phyloP scores from a whole-genome alignment of 768 basidiomycete genomes.

The Myochromella boudieri region DNA sequence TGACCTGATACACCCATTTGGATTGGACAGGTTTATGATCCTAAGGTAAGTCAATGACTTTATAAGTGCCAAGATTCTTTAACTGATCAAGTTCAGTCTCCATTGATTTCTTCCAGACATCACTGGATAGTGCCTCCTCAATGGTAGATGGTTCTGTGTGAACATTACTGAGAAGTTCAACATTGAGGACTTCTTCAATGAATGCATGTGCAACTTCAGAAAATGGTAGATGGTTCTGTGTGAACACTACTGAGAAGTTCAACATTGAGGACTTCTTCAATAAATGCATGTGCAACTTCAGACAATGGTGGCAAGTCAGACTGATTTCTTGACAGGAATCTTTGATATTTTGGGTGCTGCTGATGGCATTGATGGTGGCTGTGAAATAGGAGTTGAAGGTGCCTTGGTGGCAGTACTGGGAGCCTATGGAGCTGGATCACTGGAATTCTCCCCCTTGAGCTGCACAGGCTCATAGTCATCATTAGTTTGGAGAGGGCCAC shows the following conservation, averaged over 20 bases:
- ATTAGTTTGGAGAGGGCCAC: no score
- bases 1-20: conserved; percentile 34
- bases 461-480: no score
- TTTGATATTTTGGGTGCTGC: no score
- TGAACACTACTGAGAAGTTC: not conserved
- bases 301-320: no score
- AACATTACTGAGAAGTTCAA: not conserved
- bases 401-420: no score
- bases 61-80: conserved; percentile 27
- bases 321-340: no score
- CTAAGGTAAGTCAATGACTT: conserved; percentile 21
- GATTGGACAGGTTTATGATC: conserved; percentile 23
- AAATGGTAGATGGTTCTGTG: conserved; percentile 3
- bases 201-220: no score
- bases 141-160: conserved; percentile 5
- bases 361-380: no score
- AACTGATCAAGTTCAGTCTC: conserved; percentile 25
- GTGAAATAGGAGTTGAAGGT: no score
- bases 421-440: no score
- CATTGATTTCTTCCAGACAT: conserved; percentile 23
- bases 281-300: no score
- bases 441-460: no score
- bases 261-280: not conserved
- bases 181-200: not conserved
- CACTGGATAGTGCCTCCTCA: conserved; percentile 2